A percentile compares a stretch with the other conserved stretches of the same genome.
Conservation (phyloP, 176 grass and related monocot genomes). For the Raddia distichophylla region DNA sequence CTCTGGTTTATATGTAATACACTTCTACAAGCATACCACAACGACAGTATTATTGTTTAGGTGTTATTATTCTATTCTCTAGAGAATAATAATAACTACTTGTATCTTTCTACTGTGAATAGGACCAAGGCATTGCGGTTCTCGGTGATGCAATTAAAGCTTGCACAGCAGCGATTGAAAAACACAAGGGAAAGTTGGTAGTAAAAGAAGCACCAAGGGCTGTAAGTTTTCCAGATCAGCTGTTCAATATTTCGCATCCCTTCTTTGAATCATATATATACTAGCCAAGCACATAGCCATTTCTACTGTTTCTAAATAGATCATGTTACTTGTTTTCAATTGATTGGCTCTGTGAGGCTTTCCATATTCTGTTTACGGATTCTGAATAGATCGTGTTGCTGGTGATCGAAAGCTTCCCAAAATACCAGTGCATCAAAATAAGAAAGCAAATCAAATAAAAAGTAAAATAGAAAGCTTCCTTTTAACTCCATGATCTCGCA, state of each 20-base stretch:
- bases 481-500: too few species aligned
- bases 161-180: slow-evolving; percentile 74
- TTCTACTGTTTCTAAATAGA: too few species aligned
- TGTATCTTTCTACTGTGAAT: slow-evolving; percentile 15
- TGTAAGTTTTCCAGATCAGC: slow-evolving; percentile 57
- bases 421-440: too few species aligned
- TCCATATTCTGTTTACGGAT: too few species aligned
- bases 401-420: too few species aligned
- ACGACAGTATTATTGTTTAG: neutral
- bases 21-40: slow-evolving; percentile 6
- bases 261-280: neutral
- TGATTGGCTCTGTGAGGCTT: too few species aligned
- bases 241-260: slow-evolving; percentile 5
- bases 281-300: neutral
- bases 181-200: slow-evolving; percentile 73
- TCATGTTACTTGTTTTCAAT: too few species aligned
- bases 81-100: neutral
- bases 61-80: neutral
- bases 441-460: too few species aligned
- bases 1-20: neutral
- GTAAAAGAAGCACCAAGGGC: slow-evolving; percentile 95
- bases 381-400: too few species aligned
- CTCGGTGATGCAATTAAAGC: slow-evolving; percentile 80
- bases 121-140: slow-evolving; percentile 84
- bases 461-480: too few species aligned